Evolutionary conservation across 129 eudicot genomes (phyloP).

Genomic region (Sambucus nigra): DNA sequence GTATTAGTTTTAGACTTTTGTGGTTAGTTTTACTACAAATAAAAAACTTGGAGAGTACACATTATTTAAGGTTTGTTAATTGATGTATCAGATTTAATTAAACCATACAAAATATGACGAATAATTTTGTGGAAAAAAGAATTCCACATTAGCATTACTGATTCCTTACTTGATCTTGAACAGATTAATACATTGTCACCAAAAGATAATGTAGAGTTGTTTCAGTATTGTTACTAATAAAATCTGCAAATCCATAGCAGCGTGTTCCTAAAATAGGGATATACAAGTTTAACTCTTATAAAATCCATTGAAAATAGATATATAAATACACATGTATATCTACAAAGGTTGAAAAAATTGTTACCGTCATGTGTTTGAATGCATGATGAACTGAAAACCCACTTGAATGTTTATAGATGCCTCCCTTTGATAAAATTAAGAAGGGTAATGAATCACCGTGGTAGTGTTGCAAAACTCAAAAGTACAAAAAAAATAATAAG

Average conservation of each 20-base stretch:
- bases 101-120: too few relatives aligned
- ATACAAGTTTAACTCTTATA: not conserved
- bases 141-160: too few relatives aligned
- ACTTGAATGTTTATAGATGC: conserved; percentile 47
- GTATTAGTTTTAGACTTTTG: too few relatives aligned
- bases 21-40: too few relatives aligned
- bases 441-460: conserved; percentile 2
- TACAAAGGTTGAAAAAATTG: not conserved
- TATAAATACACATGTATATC: not conserved
- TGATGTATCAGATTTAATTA: too few relatives aligned
- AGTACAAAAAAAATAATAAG: not conserved
- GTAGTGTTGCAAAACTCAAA: not conserved
- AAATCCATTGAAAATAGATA: not conserved
- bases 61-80: too few relatives aligned
- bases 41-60: too few relatives aligned
- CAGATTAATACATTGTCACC: too few relatives aligned
- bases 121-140: too few relatives aligned
- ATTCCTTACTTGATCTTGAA: too few relatives aligned
- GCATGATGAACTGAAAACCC: conserved; percentile 46
- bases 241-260: conserved; percentile 53
- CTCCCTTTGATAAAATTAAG: conserved; percentile 29
- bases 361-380: conserved; percentile 50
- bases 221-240: conserved; percentile 24
- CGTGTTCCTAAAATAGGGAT: conserved; percentile 36
- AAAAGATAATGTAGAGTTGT: conserved; percentile 29